These are phyloP conservation scores for Tetragonia tetragonoides DNA, from an alignment of 148 eudicot genomes.

Conservation along the genomic window DNA sequence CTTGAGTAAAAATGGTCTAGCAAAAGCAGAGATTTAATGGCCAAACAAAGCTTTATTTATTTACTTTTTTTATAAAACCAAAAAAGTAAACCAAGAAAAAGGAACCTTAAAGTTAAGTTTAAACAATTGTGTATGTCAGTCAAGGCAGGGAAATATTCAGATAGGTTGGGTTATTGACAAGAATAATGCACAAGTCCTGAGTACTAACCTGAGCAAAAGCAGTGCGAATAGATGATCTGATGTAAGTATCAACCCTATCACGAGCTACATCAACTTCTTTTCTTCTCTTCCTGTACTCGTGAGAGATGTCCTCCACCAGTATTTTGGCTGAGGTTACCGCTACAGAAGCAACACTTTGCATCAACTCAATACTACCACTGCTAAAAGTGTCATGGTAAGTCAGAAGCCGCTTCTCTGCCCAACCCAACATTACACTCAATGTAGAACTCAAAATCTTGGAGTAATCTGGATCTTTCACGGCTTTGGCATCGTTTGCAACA, in stretches of 20 bases:
- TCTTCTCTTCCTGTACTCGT: constrained; percentile 53
- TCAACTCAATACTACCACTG: constrained; percentile 49
- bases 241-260: constrained; percentile 68
- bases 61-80: background rate
- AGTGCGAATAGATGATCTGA: constrained; percentile 72
- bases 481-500: constrained; percentile 66
- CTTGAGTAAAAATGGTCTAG: background rate
- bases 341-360: constrained; percentile 68
- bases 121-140: background rate
- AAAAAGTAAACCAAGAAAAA: background rate
- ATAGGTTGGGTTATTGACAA: background rate
- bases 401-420: constrained; percentile 77
- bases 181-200: background rate
- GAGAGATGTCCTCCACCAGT: constrained; percentile 57
- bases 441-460: constrained; percentile 55
- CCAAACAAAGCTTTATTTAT: background rate
- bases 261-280: constrained; percentile 57
- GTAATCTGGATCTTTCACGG: constrained; percentile 46
- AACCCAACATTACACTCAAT: constrained; percentile 52
- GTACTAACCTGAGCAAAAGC: constrained; percentile 62
- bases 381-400: constrained; percentile 74
- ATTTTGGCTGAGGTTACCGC: constrained; percentile 60
- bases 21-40: background rate
- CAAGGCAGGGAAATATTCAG: background rate
- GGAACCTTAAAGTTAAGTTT: background rate